phyloP scores from a whole-genome alignment of 768 basidiomycete genomes.

The Neoboletus magnificus region DNA sequence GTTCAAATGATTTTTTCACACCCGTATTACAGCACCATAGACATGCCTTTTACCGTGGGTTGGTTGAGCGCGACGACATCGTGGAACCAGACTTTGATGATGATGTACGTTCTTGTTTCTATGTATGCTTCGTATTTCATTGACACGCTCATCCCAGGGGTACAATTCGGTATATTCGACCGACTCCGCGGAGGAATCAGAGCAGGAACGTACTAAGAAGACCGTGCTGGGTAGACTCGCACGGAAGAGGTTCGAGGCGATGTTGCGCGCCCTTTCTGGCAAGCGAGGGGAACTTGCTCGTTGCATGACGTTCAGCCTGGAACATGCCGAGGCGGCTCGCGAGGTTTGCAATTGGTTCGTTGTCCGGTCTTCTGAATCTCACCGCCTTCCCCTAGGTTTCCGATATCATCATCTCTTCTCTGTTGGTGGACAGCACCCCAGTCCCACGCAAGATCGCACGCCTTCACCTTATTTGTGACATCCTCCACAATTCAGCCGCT shows the following conservation, averaged over 20 bases:
- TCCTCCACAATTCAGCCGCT: constrained; percentile 94
- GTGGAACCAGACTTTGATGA: constrained; percentile 77
- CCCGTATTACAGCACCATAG: constrained; percentile 54
- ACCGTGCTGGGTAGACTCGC: constrained; percentile 76
- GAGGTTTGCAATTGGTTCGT: constrained; percentile 52
- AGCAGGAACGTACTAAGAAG: constrained; percentile 78
- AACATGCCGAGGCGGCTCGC: constrained; percentile 92
- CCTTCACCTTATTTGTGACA: constrained; percentile 94
- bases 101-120: constrained; percentile 47
- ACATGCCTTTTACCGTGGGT: constrained; percentile 66
- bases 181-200: constrained; percentile 92
- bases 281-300: constrained; percentile 87
- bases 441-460: constrained; percentile 98
- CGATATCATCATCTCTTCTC: constrained; percentile 85
- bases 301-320: constrained; percentile 96
- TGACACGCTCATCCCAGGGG: constrained; percentile 47
- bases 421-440: constrained; percentile 87
- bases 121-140: background rate
- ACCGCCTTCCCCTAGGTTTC: constrained; percentile 55
- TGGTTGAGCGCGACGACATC: constrained; percentile 54
- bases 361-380: background rate
- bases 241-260: constrained; percentile 81
- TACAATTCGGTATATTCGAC: constrained; percentile 88
- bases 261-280: constrained; percentile 84
- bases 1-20: constrained; percentile 2